These are phyloP conservation scores for Pseudoturritis turrita DNA, from an alignment of 345 rosid genomes.

Conservation along the genomic window DNA sequence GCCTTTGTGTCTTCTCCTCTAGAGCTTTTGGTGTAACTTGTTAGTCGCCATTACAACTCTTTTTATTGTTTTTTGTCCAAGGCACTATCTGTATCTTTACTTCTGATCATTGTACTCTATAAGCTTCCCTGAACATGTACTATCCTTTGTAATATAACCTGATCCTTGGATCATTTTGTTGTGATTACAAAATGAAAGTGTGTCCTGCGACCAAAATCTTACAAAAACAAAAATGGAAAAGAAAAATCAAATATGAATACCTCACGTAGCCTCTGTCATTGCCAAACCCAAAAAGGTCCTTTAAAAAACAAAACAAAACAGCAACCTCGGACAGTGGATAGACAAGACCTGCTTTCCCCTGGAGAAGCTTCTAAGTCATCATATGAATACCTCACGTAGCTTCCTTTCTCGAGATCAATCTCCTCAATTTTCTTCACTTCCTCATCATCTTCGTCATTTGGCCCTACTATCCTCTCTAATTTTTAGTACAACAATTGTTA, in stretches of 20 bases:
- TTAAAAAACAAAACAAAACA: slow-evolving; percentile 18
- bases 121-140: slow-evolving; percentile 11
- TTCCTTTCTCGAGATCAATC: slow-evolving; percentile 30
- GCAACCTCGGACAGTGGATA: slow-evolving; percentile 9
- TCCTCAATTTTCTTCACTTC: neutral
- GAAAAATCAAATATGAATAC: neutral
- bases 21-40: slow-evolving; percentile 35
- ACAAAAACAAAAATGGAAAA: neutral
- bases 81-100: slow-evolving; percentile 26
- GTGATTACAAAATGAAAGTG: slow-evolving; percentile 17
- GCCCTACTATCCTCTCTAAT: slow-evolving; percentile 4
- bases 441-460: slow-evolving; percentile 23
- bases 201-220: slow-evolving; percentile 16
- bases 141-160: slow-evolving; percentile 23
- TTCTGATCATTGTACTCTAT: slow-evolving; percentile 13
- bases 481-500: neutral
- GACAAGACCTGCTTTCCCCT: slow-evolving; percentile 14
- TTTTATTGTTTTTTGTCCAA: slow-evolving; percentile 13
- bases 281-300: slow-evolving; percentile 13
- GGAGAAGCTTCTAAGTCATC: slow-evolving; percentile 9
- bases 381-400: slow-evolving; percentile 8
- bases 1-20: slow-evolving; percentile 15
- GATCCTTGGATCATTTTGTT: slow-evolving; percentile 16
- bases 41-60: slow-evolving; percentile 30
- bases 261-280: slow-evolving; percentile 19